Evolutionary conservation across 164 flowering plant species (phyloP).

Genomic region (Euptelea pleiosperma): DNA sequence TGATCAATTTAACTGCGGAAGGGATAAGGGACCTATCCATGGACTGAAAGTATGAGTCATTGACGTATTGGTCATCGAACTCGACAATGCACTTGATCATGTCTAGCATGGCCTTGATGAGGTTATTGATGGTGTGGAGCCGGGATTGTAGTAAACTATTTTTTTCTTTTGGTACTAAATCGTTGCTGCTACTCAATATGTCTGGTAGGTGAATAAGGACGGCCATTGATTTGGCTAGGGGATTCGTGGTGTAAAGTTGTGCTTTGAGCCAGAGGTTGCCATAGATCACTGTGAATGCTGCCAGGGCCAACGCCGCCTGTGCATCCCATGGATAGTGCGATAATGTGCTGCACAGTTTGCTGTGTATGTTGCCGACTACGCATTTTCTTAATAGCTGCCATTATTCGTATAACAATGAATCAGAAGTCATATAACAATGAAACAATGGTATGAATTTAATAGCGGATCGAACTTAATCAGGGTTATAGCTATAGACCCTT

Average conservation of each 20-base stretch:
- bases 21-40: conserved; percentile 44
- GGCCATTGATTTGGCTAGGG: conserved; percentile 52
- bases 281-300: conserved; percentile 51
- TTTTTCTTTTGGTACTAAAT: too few species aligned
- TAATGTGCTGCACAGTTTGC: conserved; percentile 27
- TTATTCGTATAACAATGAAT: neutral
- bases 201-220: conserved; percentile 33
- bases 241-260: conserved; percentile 44
- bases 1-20: conserved; percentile 57
- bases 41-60: conserved; percentile 30
- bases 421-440: too few species aligned
- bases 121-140: conserved; percentile 40
- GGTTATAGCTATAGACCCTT: too few species aligned
- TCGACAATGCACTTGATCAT: conserved; percentile 53
- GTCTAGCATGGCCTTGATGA: conserved; percentile 40
- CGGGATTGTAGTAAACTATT: conserved; percentile 21
- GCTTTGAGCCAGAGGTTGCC: conserved; percentile 63
- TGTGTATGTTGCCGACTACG: too few species aligned
- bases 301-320: conserved; percentile 52
- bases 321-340: conserved; percentile 57
- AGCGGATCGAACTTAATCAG: too few species aligned
- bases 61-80: conserved; percentile 54
- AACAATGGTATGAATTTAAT: too few species aligned
- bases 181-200: neutral
- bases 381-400: conserved; percentile 43